Conservation (phyloP, 202 grass and related monocot genomes). For the Eragrostis tef region DNA sequence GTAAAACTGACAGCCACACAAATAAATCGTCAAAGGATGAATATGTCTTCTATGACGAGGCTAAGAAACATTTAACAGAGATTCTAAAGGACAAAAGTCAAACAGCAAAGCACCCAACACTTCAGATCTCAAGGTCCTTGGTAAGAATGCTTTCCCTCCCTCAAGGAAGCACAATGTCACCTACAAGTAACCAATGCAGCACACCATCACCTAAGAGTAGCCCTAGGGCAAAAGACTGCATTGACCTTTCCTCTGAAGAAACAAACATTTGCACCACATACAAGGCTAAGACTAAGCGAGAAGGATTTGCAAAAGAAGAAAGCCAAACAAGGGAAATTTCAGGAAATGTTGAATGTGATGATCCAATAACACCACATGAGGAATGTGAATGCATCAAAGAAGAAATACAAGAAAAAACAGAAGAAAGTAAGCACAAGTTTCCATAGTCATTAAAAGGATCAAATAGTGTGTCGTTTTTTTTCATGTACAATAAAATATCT, state of each 20-base stretch:
- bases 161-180: conserved; percentile 43
- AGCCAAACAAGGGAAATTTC: conserved; percentile 30
- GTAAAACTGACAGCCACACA: no score
- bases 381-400: conserved; percentile 40
- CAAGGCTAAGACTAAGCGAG: conserved; percentile 42
- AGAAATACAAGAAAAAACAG: conserved; percentile 30
- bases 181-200: conserved; percentile 36
- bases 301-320: conserved; percentile 47
- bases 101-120: conserved; percentile 43
- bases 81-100: conserved; percentile 59
- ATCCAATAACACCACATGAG: conserved; percentile 19
- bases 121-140: conserved; percentile 62
- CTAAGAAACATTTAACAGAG: conserved; percentile 82
- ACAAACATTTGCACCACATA: conserved; percentile 13
- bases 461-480: conserved; percentile 9
- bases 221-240: conserved; percentile 40
- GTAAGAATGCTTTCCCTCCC: conserved; percentile 71
- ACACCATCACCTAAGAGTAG: conserved; percentile 51
- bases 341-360: conserved; percentile 39
- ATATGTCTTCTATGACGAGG: conserved; percentile 64
- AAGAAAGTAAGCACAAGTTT: conserved; percentile 42
- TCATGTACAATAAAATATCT: conserved; percentile 27
- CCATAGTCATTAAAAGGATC: background rate
- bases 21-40: no score
- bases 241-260: conserved; percentile 50